phyloP scores from a whole-genome alignment of 768 basidiomycete species.

The Calocybe indica region DNA sequence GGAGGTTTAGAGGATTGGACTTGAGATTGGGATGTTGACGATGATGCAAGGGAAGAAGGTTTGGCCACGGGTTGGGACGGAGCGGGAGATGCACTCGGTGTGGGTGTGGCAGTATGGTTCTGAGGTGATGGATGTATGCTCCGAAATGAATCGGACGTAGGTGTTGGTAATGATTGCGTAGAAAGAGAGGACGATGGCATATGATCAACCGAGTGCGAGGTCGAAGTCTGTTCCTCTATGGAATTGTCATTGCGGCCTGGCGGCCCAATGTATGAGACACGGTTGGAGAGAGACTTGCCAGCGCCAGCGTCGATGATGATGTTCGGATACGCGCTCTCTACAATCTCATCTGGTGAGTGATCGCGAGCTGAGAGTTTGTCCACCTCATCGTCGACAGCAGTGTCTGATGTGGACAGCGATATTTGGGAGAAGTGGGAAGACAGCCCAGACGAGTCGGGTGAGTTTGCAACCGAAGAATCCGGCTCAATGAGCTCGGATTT shows the following conservation, averaged over 20 bases:
- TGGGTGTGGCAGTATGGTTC: constrained; percentile 8
- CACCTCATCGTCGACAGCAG: constrained; percentile 10
- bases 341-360: constrained; percentile 2
- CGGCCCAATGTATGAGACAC: constrained; percentile 3
- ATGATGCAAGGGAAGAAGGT: constrained; percentile 15
- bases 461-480: not conserved
- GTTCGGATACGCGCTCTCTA: constrained; percentile 25
- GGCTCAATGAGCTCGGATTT: too few species aligned
- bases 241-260: constrained; percentile 1
- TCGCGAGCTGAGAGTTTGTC: constrained; percentile 2
- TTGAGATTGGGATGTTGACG: constrained; percentile 20
- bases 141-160: constrained; percentile 8
- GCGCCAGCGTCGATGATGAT: constrained; percentile 40
- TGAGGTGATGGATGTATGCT: constrained; percentile 7
- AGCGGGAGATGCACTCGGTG: constrained; percentile 8
- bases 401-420: constrained; percentile 24
- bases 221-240: constrained; percentile 3
- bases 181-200: constrained; percentile 9
- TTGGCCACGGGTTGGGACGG: constrained; percentile 15
- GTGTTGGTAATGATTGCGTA: constrained; percentile 15
- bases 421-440: constrained; percentile 33
- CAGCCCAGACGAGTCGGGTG: constrained; percentile 17
- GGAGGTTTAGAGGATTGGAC: constrained; percentile 15
- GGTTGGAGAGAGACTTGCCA: constrained; percentile 15
- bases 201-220: constrained; percentile 6